Conservation (phyloP, 1,284 basidiomycete species). For the Apiotrichum brassicae region DNA sequence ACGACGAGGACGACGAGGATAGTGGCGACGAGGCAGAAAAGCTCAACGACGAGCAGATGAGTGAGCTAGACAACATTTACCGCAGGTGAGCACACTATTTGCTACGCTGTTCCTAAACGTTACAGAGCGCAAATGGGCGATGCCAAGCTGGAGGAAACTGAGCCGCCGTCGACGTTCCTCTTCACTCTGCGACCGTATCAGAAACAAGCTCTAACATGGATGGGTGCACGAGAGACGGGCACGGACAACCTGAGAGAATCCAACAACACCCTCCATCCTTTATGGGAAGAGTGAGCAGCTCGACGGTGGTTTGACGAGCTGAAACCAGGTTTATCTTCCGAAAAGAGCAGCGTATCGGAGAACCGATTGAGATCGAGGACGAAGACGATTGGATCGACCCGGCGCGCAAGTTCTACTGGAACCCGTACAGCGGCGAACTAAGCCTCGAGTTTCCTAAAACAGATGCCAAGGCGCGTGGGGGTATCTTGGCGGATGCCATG, state of each 20-base stretch:
- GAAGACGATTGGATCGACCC: slow-evolving; percentile 41
- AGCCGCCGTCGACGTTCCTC: slow-evolving; percentile 72
- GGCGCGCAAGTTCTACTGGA: slow-evolving; percentile 63
- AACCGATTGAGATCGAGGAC: slow-evolving; percentile 44
- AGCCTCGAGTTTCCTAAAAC: slow-evolving; percentile 79
- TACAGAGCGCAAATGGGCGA: slow-evolving; percentile 80
- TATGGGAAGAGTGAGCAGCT: slow-evolving; percentile 96
- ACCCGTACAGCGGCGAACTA: slow-evolving; percentile 90
- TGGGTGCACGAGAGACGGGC: slow-evolving; percentile 78
- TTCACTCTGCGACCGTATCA: slow-evolving; percentile 81
- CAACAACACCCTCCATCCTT: slow-evolving; percentile 70
- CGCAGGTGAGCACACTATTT: slow-evolving; percentile 56
- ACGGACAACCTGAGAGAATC: slow-evolving; percentile 60
- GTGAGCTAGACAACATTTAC: slow-evolving; percentile 65
- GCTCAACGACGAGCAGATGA: slow-evolving; percentile 62
- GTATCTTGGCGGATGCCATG: slow-evolving; percentile 48
- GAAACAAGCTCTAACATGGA: slow-evolving; percentile 92
- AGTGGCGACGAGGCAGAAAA: slow-evolving; percentile 60
- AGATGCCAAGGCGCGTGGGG: slow-evolving; percentile 68
- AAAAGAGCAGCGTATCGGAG: slow-evolving; percentile 31
- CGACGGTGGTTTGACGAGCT: slow-evolving; percentile 41
- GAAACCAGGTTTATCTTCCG: slow-evolving; percentile 41
- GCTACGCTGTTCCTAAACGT: background rate
- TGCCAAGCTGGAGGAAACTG: slow-evolving; percentile 67
- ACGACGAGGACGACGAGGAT: slow-evolving; percentile 52